Evolutionary conservation across 805 yeast genomes (phyloP).

Genomic region (Wickerhamiella shivajii): DNA sequence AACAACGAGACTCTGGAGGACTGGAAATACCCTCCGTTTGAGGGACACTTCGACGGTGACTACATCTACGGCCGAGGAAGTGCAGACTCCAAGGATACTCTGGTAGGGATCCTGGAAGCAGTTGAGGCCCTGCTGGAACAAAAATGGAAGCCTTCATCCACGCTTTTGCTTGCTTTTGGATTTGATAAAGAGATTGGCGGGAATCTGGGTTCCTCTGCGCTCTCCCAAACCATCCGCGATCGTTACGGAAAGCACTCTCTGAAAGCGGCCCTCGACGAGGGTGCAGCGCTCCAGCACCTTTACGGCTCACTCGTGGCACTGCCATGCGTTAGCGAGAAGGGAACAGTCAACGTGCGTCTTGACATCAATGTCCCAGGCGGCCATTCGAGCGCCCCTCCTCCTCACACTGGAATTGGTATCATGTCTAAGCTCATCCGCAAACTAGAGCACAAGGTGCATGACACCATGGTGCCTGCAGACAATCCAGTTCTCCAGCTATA

Average conservation of each 20-base stretch:
- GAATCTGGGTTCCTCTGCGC: slow-evolving; percentile 39
- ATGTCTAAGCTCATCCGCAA: slow-evolving; percentile 41
- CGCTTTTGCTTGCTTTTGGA: slow-evolving; percentile 54
- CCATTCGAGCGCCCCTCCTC: slow-evolving; percentile 68
- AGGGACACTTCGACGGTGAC: slow-evolving; percentile 53
- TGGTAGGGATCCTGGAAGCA: slow-evolving; percentile 54
- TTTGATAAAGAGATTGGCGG: slow-evolving; percentile 74
- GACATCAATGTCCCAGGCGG: slow-evolving; percentile 56
- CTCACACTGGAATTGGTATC: slow-evolving; percentile 68
- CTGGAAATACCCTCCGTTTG: slow-evolving; percentile 60
- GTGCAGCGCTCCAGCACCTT: slow-evolving; percentile 30
- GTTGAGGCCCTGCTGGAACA: slow-evolving; percentile 38
- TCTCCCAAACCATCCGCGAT: slow-evolving; percentile 35
- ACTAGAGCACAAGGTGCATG: slow-evolving; percentile 46
- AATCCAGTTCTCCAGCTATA: slow-evolving; percentile 48
- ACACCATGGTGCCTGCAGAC: slow-evolving; percentile 32
- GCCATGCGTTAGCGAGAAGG: slow-evolving; percentile 50
- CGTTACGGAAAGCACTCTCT: slow-evolving; percentile 49
- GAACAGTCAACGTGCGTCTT: slow-evolving; percentile 36
- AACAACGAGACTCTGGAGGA: slow-evolving; percentile 33
- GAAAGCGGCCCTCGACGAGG: slow-evolving; percentile 60
- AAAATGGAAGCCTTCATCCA: slow-evolving; percentile 44
- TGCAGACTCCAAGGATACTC: slow-evolving; percentile 57
- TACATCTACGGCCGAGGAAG: slow-evolving; percentile 66
- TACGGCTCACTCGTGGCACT: slow-evolving; percentile 39